A percentile compares a stretch with the other conserved stretches of the same genome.
These are phyloP conservation scores for Penicillium roqueforti DNA, from an alignment of 495 filamentous ascomycete species.

Conservation along the genomic window DNA sequence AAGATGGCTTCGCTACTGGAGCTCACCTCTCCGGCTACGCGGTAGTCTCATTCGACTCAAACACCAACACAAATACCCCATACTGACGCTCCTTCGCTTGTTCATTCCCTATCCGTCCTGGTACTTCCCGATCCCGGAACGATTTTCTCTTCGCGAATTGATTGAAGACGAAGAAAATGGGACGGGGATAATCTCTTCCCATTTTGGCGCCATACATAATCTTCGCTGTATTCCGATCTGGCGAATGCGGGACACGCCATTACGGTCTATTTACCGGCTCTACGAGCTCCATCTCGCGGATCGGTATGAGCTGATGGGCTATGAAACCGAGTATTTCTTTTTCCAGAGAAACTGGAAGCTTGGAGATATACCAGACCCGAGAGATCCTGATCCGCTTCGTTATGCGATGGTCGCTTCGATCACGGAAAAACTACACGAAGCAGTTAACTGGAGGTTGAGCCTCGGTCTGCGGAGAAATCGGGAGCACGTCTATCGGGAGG, in stretches of 20 bases:
- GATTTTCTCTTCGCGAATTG: slow-evolving; percentile 15
- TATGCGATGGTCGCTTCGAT: slow-evolving; percentile 39
- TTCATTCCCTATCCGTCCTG: slow-evolving; percentile 26
- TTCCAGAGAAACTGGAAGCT: slow-evolving; percentile 27
- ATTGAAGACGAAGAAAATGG: slow-evolving; percentile 21
- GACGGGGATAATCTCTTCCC: background rate
- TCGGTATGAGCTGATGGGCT: slow-evolving; percentile 22
- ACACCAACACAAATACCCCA: slow-evolving; percentile 21
- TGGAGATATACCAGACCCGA: slow-evolving; percentile 31
- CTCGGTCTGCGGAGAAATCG: slow-evolving; percentile 32
- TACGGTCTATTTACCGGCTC: slow-evolving; percentile 37
- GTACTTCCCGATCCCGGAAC: slow-evolving; percentile 22
- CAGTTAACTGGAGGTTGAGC: slow-evolving; percentile 39
- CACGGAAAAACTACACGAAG: slow-evolving; percentile 32
- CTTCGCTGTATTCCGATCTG: slow-evolving; percentile 33
- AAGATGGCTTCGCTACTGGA: slow-evolving; percentile 17
- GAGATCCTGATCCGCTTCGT: slow-evolving; percentile 32
- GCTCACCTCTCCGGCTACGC: slow-evolving; percentile 27
- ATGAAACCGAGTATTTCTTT: slow-evolving; percentile 39
- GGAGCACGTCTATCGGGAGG: slow-evolving; percentile 26
- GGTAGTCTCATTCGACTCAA: slow-evolving; percentile 22
- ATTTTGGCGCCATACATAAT: background rate
- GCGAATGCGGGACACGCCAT: slow-evolving; percentile 33
- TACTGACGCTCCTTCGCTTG: slow-evolving; percentile 22
- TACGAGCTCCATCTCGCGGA: slow-evolving; percentile 33